Percentiles rank a stretch among this genome's conserved stretches.
Conservation (phyloP, 2,329 filamentous ascomycete species). For the Fusarium sp. region DNA sequence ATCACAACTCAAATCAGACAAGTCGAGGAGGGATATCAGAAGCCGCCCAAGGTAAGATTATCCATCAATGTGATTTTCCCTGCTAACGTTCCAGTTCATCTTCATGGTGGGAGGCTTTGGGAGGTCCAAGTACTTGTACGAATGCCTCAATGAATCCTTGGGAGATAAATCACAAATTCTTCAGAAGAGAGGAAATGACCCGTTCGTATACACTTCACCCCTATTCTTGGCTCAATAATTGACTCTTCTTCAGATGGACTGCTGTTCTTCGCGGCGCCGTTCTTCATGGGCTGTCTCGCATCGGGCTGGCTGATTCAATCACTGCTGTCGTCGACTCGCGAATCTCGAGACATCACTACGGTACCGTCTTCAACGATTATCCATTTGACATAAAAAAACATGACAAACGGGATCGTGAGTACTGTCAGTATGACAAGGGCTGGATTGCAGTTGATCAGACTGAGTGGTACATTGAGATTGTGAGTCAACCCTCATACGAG, state of each 20-base stretch:
- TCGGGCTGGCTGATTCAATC: slow-evolving; percentile 7
- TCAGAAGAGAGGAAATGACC: slow-evolving; percentile 48
- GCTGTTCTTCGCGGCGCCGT: slow-evolving; percentile 54
- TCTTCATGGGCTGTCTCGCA: slow-evolving; percentile 42
- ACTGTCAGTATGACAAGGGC: slow-evolving; percentile 22
- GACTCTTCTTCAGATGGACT: slow-evolving; percentile 48
- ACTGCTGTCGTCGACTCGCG: slow-evolving; percentile 43
- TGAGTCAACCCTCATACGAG: slow-evolving; percentile 1
- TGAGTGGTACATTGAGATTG: slow-evolving; percentile 49
- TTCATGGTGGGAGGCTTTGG: slow-evolving; percentile 59
- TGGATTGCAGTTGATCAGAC: slow-evolving; percentile 47
- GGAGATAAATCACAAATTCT: slow-evolving; percentile 46
- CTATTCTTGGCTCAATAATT: background rate
- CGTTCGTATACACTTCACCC: slow-evolving; percentile 47
- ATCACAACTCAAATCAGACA: slow-evolving; percentile 48
- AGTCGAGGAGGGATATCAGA: slow-evolving; percentile 37
- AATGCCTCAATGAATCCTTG: slow-evolving; percentile 33
- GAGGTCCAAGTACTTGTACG: slow-evolving; percentile 48
- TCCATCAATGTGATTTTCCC: background rate
- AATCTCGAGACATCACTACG: slow-evolving; percentile 50
- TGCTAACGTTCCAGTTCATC: slow-evolving; percentile 48
- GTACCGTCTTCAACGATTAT: slow-evolving; percentile 21
- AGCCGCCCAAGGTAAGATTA: slow-evolving; percentile 47
- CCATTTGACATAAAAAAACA: slow-evolving; percentile 39
- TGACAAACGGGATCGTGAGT: slow-evolving; percentile 27